Conservation (phyloP, 169 alveolate genomes). For the Hammondia hammondi region DNA sequence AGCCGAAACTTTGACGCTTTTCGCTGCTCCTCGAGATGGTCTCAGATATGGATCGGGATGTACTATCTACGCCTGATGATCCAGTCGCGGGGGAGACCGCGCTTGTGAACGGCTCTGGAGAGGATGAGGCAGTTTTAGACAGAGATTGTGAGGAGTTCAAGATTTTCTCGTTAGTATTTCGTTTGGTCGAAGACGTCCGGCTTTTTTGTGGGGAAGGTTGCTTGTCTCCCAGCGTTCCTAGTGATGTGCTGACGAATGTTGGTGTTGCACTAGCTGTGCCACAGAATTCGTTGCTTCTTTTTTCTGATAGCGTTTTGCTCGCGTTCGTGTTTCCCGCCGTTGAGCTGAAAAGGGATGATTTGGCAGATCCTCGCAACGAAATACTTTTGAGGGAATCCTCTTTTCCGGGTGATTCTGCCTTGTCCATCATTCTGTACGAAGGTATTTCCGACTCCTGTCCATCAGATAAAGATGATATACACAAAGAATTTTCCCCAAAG, state of each 20-base stretch:
- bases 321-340: background rate
- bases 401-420: background rate
- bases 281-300: background rate
- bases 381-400: background rate
- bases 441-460: background rate
- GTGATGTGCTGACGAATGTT: background rate
- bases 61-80: background rate
- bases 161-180: background rate
- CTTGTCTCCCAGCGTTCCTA: background rate
- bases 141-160: background rate
- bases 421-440: background rate
- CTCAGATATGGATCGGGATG: background rate
- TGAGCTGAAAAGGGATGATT: background rate
- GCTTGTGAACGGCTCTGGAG: background rate
- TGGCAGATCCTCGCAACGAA: background rate
- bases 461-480: background rate
- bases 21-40: background rate
- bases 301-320: background rate
- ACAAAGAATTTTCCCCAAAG: no score
- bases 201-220: background rate
- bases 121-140: background rate
- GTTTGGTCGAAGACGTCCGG: background rate
- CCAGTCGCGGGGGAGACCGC: background rate
- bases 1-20: background rate
- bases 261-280: background rate